Evolutionary conservation across 2,329 filamentous ascomycete genomes (phyloP).

Genomic region (Penicillium sp.): DNA sequence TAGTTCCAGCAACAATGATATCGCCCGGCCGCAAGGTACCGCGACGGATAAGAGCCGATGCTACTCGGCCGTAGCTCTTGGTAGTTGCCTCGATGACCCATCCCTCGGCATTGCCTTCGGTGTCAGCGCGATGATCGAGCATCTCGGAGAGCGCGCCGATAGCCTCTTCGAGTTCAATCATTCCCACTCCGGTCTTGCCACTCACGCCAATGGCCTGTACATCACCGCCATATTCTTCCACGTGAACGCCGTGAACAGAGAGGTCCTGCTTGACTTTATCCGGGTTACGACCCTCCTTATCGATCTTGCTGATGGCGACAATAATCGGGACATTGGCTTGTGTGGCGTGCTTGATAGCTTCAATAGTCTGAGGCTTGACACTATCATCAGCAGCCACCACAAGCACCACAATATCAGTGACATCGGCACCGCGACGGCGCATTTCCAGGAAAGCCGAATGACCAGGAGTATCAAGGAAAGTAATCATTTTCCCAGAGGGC

Average conservation of each 20-base stretch:
- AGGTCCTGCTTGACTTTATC: slow-evolving; percentile 88
- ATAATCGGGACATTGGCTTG: slow-evolving; percentile 89
- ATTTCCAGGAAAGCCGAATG: slow-evolving; percentile 95
- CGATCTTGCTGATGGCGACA: slow-evolving; percentile 95
- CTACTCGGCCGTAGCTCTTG: slow-evolving; percentile 78
- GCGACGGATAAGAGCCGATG: slow-evolving; percentile 82
- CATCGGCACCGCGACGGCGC: slow-evolving; percentile 90
- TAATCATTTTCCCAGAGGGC: slow-evolving; percentile 83
- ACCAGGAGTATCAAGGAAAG: slow-evolving; percentile 93
- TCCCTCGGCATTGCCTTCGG: slow-evolving; percentile 75
- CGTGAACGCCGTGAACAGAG: slow-evolving; percentile 75
- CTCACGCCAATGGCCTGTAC: slow-evolving; percentile 89
- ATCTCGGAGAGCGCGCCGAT: slow-evolving; percentile 83
- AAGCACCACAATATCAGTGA: slow-evolving; percentile 94
- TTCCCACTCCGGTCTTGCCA: slow-evolving; percentile 89
- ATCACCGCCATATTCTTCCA: slow-evolving; percentile 94
- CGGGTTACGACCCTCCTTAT: slow-evolving; percentile 77
- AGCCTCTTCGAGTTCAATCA: slow-evolving; percentile 88
- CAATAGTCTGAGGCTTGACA: slow-evolving; percentile 94
- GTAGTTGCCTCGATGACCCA: slow-evolving; percentile 92
- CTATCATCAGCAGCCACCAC: slow-evolving; percentile 97
- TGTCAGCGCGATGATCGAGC: slow-evolving; percentile 81
- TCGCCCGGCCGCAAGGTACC: slow-evolving; percentile 81
- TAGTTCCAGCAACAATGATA: slow-evolving; percentile 80
- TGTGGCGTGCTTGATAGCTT: slow-evolving; percentile 91